Base-by-base conservation (phyloP, 1,284 basidiomycete genomes). In the Boletus mariae region DNA sequence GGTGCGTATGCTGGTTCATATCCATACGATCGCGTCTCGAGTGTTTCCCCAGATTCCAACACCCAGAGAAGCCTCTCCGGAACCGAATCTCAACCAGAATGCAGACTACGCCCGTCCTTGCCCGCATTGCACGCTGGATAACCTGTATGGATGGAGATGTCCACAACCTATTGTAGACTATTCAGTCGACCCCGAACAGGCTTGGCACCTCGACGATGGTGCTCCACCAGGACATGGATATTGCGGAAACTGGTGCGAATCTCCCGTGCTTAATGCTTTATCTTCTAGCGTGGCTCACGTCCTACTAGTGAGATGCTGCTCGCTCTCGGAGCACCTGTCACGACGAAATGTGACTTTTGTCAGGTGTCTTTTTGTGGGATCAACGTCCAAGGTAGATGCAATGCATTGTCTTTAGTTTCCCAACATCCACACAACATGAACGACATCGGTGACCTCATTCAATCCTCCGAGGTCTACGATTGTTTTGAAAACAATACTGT, bases 341-440 rank as follows among this genome's bases (percentile, higher is more conserved):
- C 87, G 12, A 80, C 85, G n/a, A 85, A 80, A 67, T 91, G 88
- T 62, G 88, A 90, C 64, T 79, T 91, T 56, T 91, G 88, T 59
- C 82, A 83, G 56, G 80, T 86, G 13, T 84, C 76, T 3, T 91
- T 90, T 66, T 91, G 88, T 62, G 88, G 89, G 4, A 83, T 91
- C 52, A 79, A 79, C 51, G 76, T 90, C 13, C 85, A 80, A 52
- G 79, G 78, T 17, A 82, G 88, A 45, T 91, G 88, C 64, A 63
- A 77, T 40, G 84, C 87, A 2, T 68, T 78, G n/a, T 72, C 78
- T 20, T 65, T 91, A 10, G 50, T 69, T 13, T 59, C 72, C 0
- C 87, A 89, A 59, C 81, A 86, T n/a, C 86, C 83, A 3, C 83
- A 90, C 55, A 82, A 77, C 28, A 71, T 91, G 66, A 70, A 73